Conservation (phyloP, 768 basidiomycete genomes). For the Pulveroboletus sp. region DNA sequence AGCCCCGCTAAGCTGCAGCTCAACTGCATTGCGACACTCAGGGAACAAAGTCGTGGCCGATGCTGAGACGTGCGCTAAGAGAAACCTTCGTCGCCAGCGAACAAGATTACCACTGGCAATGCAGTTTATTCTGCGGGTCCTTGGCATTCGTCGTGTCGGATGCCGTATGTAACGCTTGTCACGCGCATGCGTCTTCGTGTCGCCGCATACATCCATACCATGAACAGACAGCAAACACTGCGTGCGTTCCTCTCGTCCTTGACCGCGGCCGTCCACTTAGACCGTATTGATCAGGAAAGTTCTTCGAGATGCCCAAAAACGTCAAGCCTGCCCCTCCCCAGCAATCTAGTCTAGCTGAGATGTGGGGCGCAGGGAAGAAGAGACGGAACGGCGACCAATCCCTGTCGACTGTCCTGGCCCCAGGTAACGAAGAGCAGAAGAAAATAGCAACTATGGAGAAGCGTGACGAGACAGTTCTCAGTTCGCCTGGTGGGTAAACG, state of each 20-base stretch:
- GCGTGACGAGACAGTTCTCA: background rate
- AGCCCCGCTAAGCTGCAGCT: too few species aligned
- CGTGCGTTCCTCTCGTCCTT: conserved; percentile 35
- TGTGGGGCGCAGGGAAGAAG: conserved; percentile 60
- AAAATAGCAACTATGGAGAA: conserved; percentile 15
- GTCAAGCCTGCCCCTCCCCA: conserved; percentile 65
- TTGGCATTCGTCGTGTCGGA: background rate
- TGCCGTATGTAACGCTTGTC: conserved; percentile 19
- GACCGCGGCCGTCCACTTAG: background rate
- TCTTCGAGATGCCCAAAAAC: conserved; percentile 68
- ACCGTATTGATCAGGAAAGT: conserved; percentile 48
- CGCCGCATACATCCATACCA: conserved; percentile 23
- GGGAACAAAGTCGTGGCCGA: too few species aligned
- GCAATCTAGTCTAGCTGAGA: conserved; percentile 71
- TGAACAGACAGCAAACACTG: conserved; percentile 74
- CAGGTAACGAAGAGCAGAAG: conserved; percentile 25
- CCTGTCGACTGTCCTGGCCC: conserved; percentile 15
- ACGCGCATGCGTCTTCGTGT: conserved; percentile 20
- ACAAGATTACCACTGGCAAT: background rate
- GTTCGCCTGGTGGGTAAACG: conserved; percentile 11
- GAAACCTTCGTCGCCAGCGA: background rate
- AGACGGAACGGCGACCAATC: conserved; percentile 22
- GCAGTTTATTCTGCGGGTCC: too few species aligned
- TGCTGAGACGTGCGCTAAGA: background rate
- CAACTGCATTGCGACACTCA: too few species aligned